Percentiles rank a stretch among this genome's conserved stretches.
Conservation (phyloP, 2,329 filamentous ascomycete species). For the Bipolaris gigantea region DNA sequence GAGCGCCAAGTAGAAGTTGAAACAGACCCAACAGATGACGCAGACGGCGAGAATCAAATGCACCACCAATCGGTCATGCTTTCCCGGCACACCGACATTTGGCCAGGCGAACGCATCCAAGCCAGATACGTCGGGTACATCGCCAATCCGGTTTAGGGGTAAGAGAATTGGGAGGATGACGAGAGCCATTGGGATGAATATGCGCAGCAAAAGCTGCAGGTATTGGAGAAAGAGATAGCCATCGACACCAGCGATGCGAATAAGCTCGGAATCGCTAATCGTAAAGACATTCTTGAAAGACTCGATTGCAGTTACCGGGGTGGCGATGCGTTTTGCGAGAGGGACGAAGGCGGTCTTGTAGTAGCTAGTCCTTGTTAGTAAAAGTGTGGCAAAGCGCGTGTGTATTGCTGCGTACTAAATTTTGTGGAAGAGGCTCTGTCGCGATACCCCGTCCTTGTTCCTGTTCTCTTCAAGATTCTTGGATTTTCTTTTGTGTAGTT, state of each 20-base stretch:
- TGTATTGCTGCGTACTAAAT: constrained; percentile 37
- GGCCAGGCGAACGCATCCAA: constrained; percentile 85
- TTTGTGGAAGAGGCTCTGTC: constrained; percentile 42
- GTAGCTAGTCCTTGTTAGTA: constrained; percentile 34
- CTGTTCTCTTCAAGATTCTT: constrained; percentile 20
- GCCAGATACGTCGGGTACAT: constrained; percentile 54
- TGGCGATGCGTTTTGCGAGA: constrained; percentile 39
- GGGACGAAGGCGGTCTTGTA: constrained; percentile 46
- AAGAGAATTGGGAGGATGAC: constrained; percentile 83
- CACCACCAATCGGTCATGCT: constrained; percentile 76
- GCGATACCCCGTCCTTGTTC: constrained; percentile 22
- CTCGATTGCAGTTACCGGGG: constrained; percentile 41
- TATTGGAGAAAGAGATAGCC: constrained; percentile 98
- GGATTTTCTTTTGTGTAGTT: constrained; percentile 25
- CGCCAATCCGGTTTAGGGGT: constrained; percentile 77
- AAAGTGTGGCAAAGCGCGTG: background rate
- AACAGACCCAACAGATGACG: constrained; percentile 82
- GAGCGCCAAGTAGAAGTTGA: constrained; percentile 83
- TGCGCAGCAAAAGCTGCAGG: constrained; percentile 79
- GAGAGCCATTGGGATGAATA: constrained; percentile 80
- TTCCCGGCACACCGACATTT: constrained; percentile 66
- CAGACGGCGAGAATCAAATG: constrained; percentile 79
- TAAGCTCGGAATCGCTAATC: constrained; percentile 77
- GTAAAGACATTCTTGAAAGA: constrained; percentile 59
- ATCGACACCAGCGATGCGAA: constrained; percentile 93